phyloP scores from a whole-genome alignment of 805 yeast species.

The Barnettozyma vustinii region DNA sequence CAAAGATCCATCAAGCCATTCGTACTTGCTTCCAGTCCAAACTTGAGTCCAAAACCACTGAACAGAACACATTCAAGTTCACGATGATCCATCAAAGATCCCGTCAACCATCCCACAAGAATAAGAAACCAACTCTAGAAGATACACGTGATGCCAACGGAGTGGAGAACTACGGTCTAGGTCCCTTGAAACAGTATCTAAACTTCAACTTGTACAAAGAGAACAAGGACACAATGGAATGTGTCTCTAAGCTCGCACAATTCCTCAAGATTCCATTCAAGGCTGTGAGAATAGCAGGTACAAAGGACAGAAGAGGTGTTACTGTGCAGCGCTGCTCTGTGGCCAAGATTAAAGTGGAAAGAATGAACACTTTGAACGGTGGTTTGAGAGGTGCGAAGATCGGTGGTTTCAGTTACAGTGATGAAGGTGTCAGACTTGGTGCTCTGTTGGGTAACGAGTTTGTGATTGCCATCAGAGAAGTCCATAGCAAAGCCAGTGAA shows the following conservation, averaged over 20 bases:
- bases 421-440: constrained; percentile 64
- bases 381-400: constrained; percentile 68
- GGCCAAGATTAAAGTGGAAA: constrained; percentile 60
- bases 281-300: constrained; percentile 79
- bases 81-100: constrained; percentile 44
- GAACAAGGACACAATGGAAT: constrained; percentile 97
- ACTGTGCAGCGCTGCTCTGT: constrained; percentile 82
- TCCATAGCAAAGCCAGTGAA: constrained; percentile 28
- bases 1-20: constrained; percentile 70
- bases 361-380: constrained; percentile 72
- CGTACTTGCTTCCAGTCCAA: constrained; percentile 68
- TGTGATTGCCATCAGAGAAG: constrained; percentile 76
- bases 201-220: constrained; percentile 86
- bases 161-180: constrained; percentile 65
- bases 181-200: constrained; percentile 60
- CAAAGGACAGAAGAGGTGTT: constrained; percentile 94
- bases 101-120: constrained; percentile 30
- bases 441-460: constrained; percentile 88
- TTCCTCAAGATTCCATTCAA: constrained; percentile 71
- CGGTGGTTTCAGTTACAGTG: constrained; percentile 72
- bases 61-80: constrained; percentile 58
- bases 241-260: constrained; percentile 67
- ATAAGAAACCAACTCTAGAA: constrained; percentile 31
- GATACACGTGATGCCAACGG: constrained; percentile 40
- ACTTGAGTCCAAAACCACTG: constrained; percentile 76